Evolutionary conservation across 495 filamentous ascomycete species (phyloP).

Genomic region (Opeltia flavorubescens): DNA sequence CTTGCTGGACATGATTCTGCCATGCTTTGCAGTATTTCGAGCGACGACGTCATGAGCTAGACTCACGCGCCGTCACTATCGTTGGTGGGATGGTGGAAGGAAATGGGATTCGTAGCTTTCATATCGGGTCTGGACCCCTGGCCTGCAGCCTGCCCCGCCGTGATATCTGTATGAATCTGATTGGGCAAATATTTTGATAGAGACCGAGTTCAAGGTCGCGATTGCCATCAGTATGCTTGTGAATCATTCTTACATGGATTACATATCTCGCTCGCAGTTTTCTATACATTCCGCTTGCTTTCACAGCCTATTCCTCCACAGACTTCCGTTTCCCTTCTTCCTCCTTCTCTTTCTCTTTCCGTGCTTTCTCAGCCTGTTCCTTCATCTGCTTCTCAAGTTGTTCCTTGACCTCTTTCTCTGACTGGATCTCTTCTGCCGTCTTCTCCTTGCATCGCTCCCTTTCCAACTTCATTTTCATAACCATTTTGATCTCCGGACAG

Average conservation of each 20-base stretch:
- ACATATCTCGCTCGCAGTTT: too few relatives aligned
- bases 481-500: not conserved
- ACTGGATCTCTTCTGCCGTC: not conserved
- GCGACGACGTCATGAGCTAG: constrained; percentile 17
- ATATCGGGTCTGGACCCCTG: not conserved
- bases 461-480: not conserved
- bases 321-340: constrained; percentile 50
- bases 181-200: too few relatives aligned
- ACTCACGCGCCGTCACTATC: constrained; percentile 14
- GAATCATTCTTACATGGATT: too few relatives aligned
- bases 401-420: constrained; percentile 44
- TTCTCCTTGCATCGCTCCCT: not conserved
- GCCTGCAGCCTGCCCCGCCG: not conserved
- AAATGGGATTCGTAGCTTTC: not conserved
- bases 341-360: constrained; percentile 45
- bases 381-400: constrained; percentile 51
- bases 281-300: too few relatives aligned
- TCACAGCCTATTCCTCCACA: constrained; percentile 35
- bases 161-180: too few relatives aligned
- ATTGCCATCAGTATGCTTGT: too few relatives aligned
- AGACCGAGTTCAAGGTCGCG: too few relatives aligned
- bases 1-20: not conserved
- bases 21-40: not conserved
- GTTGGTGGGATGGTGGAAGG: not conserved
- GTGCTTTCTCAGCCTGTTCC: constrained; percentile 46